Base-by-base conservation (phyloP, 768 basidiomycete genomes). In the Cubamyces lactineus region DNA sequence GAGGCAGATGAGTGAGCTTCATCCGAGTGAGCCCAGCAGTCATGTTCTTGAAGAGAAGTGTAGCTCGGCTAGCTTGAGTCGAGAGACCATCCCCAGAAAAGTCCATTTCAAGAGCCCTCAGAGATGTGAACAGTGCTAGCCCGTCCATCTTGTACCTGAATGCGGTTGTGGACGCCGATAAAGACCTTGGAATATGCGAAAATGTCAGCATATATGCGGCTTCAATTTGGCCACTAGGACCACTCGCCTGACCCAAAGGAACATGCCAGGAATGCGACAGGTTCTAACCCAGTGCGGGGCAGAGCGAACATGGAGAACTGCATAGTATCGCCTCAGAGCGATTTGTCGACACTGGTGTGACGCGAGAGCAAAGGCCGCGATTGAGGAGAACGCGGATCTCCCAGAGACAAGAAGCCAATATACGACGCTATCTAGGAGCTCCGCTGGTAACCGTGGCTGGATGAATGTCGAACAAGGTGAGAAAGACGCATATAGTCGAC, bases 1-100 rank as follows among this genome's bases (percentile, higher is more conserved):
- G 80, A 62, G 87, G 84, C n/a, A 91, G 71, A 23, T 72, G 75
- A 1, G 80, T 81, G 39, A 91, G 74, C 8, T 73, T 78, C 9
- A 91, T 73, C 5, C 75, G 76, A 17, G 77, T 80, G 47, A 91
- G 67, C 46, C 73, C 76, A 0, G 65, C 60, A 42, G 75, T 71
- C 17, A 77, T 56, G 50, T 74, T 53, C 17, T 57, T 57, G 50
- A 69, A 67, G 51, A 66, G 68, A 53, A 57, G 67, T 49, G 53
- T 42, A 53, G 53, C 38, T 40, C 73, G 42, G 62, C 50, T 34
- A 64, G 65, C 59, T 39, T 72, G 70, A 0, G 66, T 71, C 16
- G 58, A 43, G 61, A 71, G 57, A 0, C 69, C 69, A 43, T 73
- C 69, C 1, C 60, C 46, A 26, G 46, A 61, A 51, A 73, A 71